These are phyloP conservation scores for Cladosporium sp. DNA, from an alignment of 2,329 filamentous ascomycete species.

Conservation along the genomic window DNA sequence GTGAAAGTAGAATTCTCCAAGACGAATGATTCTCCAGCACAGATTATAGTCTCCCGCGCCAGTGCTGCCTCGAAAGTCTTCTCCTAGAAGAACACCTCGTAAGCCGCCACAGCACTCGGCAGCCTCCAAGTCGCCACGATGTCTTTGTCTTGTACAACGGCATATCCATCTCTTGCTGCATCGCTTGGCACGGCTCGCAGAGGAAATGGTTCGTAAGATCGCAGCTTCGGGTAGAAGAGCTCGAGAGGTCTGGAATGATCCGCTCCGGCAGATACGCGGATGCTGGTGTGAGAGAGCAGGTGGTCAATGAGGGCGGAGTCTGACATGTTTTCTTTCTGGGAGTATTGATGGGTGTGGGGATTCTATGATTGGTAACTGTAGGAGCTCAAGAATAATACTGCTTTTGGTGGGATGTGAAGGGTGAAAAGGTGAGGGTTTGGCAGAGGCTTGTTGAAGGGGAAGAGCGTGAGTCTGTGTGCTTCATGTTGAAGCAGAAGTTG, in stretches of 20 bases:
- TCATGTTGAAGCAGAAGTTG: too few relatives aligned
- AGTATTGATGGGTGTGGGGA: too few relatives aligned
- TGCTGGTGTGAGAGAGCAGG: conserved; percentile 16
- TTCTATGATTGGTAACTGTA: too few relatives aligned
- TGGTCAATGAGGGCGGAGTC: not conserved
- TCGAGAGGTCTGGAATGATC: conserved; percentile 17
- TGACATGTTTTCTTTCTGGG: not conserved
- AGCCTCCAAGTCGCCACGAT: conserved; percentile 23
- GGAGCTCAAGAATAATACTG: too few relatives aligned
- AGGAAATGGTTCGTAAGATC: conserved; percentile 13
- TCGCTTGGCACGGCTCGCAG: conserved; percentile 14
- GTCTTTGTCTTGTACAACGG: conserved; percentile 23
- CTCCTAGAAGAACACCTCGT: conserved; percentile 26
- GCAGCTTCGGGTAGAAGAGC: conserved; percentile 19
- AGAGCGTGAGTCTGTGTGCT: too few relatives aligned
- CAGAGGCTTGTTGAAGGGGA: too few relatives aligned
- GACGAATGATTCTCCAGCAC: conserved; percentile 22
- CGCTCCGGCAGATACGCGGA: conserved; percentile 18
- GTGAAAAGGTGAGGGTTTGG: too few relatives aligned
- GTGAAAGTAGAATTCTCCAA: conserved; percentile 6
- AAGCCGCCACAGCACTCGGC: conserved; percentile 16
- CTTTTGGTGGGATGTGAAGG: too few relatives aligned
- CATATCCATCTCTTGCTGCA: conserved; percentile 10
- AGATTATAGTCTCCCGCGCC: conserved; percentile 19
- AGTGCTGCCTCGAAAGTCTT: conserved; percentile 23